Conservation (phyloP, 2,329 filamentous ascomycete genomes). For the Aspergillus tamarii region DNA sequence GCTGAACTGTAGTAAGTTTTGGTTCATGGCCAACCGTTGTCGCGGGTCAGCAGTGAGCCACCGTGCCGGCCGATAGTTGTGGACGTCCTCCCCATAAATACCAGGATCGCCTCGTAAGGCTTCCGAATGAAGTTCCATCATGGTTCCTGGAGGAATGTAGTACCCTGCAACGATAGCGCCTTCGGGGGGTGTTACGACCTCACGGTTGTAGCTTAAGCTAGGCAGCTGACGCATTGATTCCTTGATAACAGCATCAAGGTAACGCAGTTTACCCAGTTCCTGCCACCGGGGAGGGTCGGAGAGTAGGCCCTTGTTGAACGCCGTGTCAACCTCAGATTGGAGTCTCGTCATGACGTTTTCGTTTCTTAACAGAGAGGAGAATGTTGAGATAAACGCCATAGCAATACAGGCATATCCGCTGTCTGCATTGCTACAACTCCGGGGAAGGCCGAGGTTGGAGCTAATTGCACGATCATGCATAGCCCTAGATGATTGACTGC, state of each 20-base stretch:
- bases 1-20: conserved; percentile 11
- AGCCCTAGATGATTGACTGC: not conserved
- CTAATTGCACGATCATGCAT: not conserved
- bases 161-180: not conserved
- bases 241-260: conserved; percentile 24
- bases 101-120: conserved; percentile 3
- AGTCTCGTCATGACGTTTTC: conserved; percentile 11
- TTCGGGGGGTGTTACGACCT: conserved; percentile 3
- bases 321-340: conserved; percentile 14
- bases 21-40: conserved; percentile 14
- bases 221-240: conserved; percentile 19
- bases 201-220: not conserved
- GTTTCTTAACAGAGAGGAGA: conserved; percentile 11
- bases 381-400: conserved; percentile 11
- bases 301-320: not conserved
- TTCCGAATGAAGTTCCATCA: conserved; percentile 13
- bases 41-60: conserved; percentile 15
- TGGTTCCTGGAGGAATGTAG: conserved; percentile 10
- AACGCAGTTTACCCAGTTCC: conserved; percentile 12
- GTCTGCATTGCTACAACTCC: not conserved
- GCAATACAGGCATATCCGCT: conserved; percentile 1
- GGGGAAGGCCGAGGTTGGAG: not conserved
- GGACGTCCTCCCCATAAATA: conserved; percentile 12
- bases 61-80: conserved; percentile 19
- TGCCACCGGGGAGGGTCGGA: conserved; percentile 7